phyloP scores from a whole-genome alignment of 2,329 filamentous ascomycete species.

The Colletotrichum neosansevieriae region DNA sequence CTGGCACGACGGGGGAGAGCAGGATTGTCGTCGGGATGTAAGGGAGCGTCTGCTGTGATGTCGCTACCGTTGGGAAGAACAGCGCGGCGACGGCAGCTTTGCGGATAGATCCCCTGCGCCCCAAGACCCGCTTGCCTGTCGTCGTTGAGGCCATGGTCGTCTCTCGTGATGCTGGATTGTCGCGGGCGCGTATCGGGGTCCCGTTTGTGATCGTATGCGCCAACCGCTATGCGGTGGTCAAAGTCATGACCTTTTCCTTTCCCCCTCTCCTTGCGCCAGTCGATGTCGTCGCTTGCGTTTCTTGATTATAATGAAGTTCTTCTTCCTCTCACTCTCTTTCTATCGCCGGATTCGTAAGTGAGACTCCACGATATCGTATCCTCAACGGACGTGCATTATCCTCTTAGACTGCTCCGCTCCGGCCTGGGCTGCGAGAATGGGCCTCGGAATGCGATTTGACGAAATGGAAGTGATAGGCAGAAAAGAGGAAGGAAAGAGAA shows the following conservation, averaged over 20 bases:
- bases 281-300: not conserved
- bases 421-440: slow-evolving; percentile 18
- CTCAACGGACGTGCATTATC: slow-evolving; percentile 15
- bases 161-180: slow-evolving; percentile 13
- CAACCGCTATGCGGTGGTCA: slow-evolving; percentile 33
- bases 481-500: slow-evolving; percentile 9
- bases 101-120: slow-evolving; percentile 9
- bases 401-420: not conserved
- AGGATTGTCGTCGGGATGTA: slow-evolving; percentile 84
- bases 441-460: slow-evolving; percentile 9
- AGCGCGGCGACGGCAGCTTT: slow-evolving; percentile 25
- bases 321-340: not conserved
- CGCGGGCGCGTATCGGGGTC: slow-evolving; percentile 8
- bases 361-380: not conserved
- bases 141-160: not conserved
- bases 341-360: not conserved
- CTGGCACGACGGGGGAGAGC: slow-evolving; percentile 61
- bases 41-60: slow-evolving; percentile 67
- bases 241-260: slow-evolving; percentile 24
- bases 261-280: not conserved
- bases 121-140: not conserved
- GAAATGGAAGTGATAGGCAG: slow-evolving; percentile 14
- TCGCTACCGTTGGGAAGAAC: slow-evolving; percentile 32
- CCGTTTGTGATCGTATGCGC: slow-evolving; percentile 34
- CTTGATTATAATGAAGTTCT: too few species aligned